A percentile compares a stretch with the other conserved stretches of the same genome.
These are phyloP conservation scores for Magnolia kwangsiensis DNA, from an alignment of 164 flowering plant species.

Conservation along the genomic window DNA sequence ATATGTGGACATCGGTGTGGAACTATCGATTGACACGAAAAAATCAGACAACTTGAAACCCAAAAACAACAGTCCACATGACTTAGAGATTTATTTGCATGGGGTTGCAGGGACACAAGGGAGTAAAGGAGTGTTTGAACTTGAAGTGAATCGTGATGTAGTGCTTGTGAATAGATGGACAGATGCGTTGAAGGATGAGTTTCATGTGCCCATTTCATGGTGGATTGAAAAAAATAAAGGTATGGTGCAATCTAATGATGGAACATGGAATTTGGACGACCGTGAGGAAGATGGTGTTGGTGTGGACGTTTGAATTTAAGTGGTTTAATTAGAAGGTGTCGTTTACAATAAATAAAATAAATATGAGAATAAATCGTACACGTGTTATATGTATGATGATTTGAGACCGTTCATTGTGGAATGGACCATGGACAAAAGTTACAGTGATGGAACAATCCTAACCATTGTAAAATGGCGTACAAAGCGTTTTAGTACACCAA, in stretches of 20 bases:
- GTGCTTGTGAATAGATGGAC: slow-evolving; percentile 50
- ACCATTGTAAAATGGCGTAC: no score
- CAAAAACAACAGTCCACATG: slow-evolving; percentile 45
- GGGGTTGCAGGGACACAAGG: slow-evolving; percentile 88
- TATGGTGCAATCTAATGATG: slow-evolving; percentile 66
- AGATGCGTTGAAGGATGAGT: slow-evolving; percentile 58
- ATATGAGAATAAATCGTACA: no score
- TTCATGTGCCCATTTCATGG: slow-evolving; percentile 61
- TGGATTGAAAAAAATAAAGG: slow-evolving; percentile 59
- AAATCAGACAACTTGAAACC: slow-evolving; percentile 58
- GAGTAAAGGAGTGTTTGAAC: slow-evolving; percentile 41
- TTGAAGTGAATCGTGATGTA: slow-evolving; percentile 57
- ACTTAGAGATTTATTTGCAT: slow-evolving; percentile 68
- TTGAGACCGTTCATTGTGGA: no score
- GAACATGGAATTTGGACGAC: slow-evolving; percentile 70
- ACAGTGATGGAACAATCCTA: no score
- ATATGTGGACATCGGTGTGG: slow-evolving; percentile 60
- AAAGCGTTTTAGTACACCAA: no score
- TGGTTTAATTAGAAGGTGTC: no score
- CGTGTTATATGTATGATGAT: no score
- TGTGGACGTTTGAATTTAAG: no score
- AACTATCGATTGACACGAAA: slow-evolving; percentile 51
- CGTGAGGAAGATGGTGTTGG: no score
- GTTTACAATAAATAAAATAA: no score
- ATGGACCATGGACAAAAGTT: no score